Evolutionary conservation across 164 flowering plant species (phyloP).

Genomic region (Hamamelis virginiana): DNA sequence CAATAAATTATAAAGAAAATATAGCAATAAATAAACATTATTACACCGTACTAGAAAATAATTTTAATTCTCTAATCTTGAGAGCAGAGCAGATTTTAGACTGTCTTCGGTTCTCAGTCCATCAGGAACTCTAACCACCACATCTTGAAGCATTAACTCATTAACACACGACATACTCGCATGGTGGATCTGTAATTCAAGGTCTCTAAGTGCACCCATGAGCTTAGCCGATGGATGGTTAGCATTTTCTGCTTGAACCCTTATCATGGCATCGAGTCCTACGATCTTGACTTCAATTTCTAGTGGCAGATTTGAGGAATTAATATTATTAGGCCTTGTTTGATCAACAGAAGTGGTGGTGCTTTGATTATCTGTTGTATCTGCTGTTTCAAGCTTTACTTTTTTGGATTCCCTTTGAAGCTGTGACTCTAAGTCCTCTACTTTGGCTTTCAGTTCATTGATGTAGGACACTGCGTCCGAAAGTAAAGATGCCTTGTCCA

Average conservation of each 20-base stretch:
- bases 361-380: conserved; percentile 26
- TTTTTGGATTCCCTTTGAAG: conserved; percentile 25
- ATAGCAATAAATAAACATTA: too few species aligned
- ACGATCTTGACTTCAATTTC: conserved; percentile 65
- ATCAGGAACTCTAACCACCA: conserved; percentile 53
- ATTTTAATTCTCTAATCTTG: conserved; percentile 14
- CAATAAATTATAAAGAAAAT: too few species aligned
- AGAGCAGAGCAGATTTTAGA: conserved; percentile 37
- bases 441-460: conserved; percentile 45
- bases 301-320: not conserved
- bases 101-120: conserved; percentile 38
- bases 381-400: conserved; percentile 26
- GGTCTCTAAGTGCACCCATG: conserved; percentile 60
- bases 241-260: conserved; percentile 58
- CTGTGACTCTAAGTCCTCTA: conserved; percentile 49
- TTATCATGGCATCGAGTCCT: conserved; percentile 65
- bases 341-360: conserved; percentile 34
- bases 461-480: conserved; percentile 80
- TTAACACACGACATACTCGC: conserved; percentile 62
- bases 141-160: conserved; percentile 69
- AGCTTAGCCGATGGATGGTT: conserved; percentile 53
- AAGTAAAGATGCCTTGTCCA: conserved; percentile 86
- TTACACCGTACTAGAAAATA: too few species aligned
- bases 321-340: not conserved
- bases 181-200: conserved; percentile 58